A percentile compares a stretch with the other conserved stretches of the same genome.
phyloP scores from a whole-genome alignment of 2,329 filamentous ascomycete species.

The Aspergillus sp. region DNA sequence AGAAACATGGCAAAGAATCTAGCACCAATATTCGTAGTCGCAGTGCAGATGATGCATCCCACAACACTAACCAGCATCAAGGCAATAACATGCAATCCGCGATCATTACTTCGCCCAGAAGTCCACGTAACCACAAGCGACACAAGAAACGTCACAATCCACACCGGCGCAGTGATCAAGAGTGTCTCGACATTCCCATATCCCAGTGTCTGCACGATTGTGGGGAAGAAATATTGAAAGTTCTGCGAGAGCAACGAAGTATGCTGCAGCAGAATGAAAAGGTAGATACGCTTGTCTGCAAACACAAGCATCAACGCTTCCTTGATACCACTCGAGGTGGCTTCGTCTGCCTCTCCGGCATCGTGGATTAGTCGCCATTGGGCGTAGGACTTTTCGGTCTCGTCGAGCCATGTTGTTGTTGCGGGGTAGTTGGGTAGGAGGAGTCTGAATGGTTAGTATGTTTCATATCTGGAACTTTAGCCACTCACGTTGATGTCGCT shows the following conservation, averaged over 20 bases:
- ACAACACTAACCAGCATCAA: conserved; percentile 49
- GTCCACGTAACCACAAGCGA: conserved; percentile 53
- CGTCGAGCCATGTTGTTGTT: conserved; percentile 48
- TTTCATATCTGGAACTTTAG: background rate
- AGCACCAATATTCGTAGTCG: conserved; percentile 45
- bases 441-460: conserved; percentile 27
- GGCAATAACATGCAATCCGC: conserved; percentile 53
- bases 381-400: conserved; percentile 51
- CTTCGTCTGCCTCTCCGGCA: conserved; percentile 41
- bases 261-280: conserved; percentile 45
- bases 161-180: conserved; percentile 47
- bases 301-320: conserved; percentile 40
- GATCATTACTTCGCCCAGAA: conserved; percentile 50
- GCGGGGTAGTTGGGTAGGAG: conserved; percentile 49
- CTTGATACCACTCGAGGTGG: conserved; percentile 36
- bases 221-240: conserved; percentile 64
- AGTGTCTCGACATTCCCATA: conserved; percentile 47
- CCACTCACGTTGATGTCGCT: conserved; percentile 29
- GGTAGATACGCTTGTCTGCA: conserved; percentile 27
- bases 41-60: conserved; percentile 54
- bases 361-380: conserved; percentile 50
- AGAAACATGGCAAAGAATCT: conserved; percentile 62
- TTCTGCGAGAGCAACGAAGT: conserved; percentile 48
- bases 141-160: conserved; percentile 53
- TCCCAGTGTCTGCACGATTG: conserved; percentile 57